These are phyloP conservation scores for Sarcocystis neurona DNA, from an alignment of 169 alveolate species.

Conservation along the genomic window DNA sequence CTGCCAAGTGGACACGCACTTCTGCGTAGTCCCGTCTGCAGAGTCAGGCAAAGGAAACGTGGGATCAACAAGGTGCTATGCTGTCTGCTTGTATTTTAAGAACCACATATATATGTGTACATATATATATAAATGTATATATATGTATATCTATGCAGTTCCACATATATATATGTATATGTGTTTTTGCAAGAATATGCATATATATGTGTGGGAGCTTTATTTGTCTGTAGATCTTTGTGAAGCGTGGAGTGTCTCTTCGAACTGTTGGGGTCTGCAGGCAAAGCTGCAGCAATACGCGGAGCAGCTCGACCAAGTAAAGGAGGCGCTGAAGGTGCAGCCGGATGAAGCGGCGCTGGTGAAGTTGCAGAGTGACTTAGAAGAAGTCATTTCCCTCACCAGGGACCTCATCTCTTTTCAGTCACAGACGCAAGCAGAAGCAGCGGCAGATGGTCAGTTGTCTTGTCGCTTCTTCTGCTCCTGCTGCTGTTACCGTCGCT, in stretches of 20 bases:
- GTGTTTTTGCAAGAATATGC: too few relatives aligned
- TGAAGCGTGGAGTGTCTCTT: too few relatives aligned
- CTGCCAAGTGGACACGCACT: too few relatives aligned
- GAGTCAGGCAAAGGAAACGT: too few relatives aligned
- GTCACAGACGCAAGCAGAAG: conserved; percentile 47
- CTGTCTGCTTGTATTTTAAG: too few relatives aligned
- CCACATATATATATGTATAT: background rate
- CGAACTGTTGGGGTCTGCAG: too few relatives aligned
- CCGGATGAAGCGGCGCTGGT: conserved; percentile 57
- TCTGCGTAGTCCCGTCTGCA: too few relatives aligned
- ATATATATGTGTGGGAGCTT: too few relatives aligned
- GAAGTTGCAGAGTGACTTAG: conserved; percentile 54
- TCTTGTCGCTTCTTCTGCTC: conserved; percentile 24
- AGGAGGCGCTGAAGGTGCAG: conserved; percentile 62
- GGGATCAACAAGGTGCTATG: too few relatives aligned
- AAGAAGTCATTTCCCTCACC: conserved; percentile 64
- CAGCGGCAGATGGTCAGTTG: conserved; percentile 27
- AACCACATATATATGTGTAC: background rate
- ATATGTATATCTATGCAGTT: background rate
- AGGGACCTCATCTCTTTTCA: conserved; percentile 54
- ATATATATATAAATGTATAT: background rate
- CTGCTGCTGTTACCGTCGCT: conserved; percentile 34
- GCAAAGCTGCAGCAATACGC: conserved; percentile 63
- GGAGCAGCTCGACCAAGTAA: conserved; percentile 67
- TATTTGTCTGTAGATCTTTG: too few relatives aligned